Conservation (phyloP, 371 early-diverging fungal species). For the Mortierella sp. region DNA sequence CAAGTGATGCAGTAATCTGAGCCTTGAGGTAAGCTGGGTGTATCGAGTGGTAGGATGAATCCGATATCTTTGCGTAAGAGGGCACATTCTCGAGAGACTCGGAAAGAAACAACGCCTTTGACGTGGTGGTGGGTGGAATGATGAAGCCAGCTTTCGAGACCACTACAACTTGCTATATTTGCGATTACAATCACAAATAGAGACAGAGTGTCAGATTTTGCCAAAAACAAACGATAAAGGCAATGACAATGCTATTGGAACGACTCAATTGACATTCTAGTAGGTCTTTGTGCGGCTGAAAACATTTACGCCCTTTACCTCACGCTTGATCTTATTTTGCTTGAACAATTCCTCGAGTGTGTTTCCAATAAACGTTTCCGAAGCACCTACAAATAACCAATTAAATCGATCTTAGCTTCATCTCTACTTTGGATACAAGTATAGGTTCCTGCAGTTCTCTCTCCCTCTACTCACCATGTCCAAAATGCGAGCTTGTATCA, state of each 20-base stretch:
- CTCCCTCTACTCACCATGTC: constrained; percentile 62
- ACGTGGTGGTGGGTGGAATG: constrained; percentile 9
- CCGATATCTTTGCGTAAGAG: constrained; percentile 67
- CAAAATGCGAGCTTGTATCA: constrained; percentile 84
- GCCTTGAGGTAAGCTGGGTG: constrained; percentile 71
- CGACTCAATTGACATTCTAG: neutral
- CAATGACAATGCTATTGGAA: neutral
- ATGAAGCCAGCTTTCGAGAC: constrained; percentile 83
- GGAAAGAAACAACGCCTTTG: constrained; percentile 9
- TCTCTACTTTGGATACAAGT: neutral
- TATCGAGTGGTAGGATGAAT: constrained; percentile 74
- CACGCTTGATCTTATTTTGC: constrained; percentile 61
- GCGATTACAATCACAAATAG: neutral
- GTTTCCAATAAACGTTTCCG: constrained; percentile 72
- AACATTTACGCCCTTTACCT: constrained; percentile 40
- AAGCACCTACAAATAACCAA: constrained; percentile 58
- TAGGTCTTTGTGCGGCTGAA: too few relatives aligned
- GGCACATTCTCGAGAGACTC: constrained; percentile 24
- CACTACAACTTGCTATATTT: constrained; percentile 65
- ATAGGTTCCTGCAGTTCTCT: neutral
- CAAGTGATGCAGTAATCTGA: constrained; percentile 71
- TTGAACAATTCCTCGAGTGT: constrained; percentile 60
- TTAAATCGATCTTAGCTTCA: neutral
- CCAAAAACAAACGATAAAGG: neutral
- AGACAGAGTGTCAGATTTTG: neutral